Percentiles rank a stretch among this genome's conserved stretches.
phyloP scores from a whole-genome alignment of 148 eudicot species.

The Vaccinium corymbosum region DNA sequence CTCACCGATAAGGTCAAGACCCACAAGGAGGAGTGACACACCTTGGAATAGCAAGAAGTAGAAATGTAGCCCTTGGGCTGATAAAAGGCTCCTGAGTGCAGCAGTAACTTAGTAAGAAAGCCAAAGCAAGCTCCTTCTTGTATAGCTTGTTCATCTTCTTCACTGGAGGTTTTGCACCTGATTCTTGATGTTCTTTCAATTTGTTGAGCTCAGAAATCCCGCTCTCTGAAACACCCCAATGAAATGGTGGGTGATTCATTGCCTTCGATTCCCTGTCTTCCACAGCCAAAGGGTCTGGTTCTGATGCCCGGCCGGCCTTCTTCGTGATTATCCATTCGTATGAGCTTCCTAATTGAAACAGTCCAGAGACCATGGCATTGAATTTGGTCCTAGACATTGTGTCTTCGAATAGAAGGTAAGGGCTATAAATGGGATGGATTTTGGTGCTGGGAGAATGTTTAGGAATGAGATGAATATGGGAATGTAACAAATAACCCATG shows the following conservation, averaged over 20 bases:
- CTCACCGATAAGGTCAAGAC: constrained; percentile 78
- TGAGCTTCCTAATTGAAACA: constrained; percentile 69
- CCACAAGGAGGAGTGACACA: constrained; percentile 63
- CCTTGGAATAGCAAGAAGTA: constrained; percentile 81
- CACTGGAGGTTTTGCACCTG: constrained; percentile 12
- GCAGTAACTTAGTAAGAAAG: constrained; percentile 64
- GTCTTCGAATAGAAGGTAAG: constrained; percentile 83
- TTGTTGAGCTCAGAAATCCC: constrained; percentile 48
- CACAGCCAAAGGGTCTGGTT: constrained; percentile 48
- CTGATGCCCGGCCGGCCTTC: constrained; percentile 69
- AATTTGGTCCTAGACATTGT: constrained; percentile 88
- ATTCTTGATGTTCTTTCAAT: constrained; percentile 42
- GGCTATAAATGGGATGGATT: constrained; percentile 76
- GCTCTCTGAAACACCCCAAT: constrained; percentile 45
- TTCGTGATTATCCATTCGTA: constrained; percentile 84
- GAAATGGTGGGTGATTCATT: constrained; percentile 31
- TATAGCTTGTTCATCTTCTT: constrained; percentile 57
- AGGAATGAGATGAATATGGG: constrained; percentile 68
- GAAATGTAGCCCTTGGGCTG: constrained; percentile 83
- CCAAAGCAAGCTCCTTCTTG: constrained; percentile 64
- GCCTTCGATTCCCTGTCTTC: constrained; percentile 49
- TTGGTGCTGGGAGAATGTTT: constrained; percentile 69
- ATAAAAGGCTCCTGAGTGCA: constrained; percentile 61
- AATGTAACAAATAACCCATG: constrained; percentile 71
- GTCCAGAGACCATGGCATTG: constrained; percentile 83